Conservation (phyloP, 1,139 yeast species). For the Saccharomyces uvarum region DNA sequence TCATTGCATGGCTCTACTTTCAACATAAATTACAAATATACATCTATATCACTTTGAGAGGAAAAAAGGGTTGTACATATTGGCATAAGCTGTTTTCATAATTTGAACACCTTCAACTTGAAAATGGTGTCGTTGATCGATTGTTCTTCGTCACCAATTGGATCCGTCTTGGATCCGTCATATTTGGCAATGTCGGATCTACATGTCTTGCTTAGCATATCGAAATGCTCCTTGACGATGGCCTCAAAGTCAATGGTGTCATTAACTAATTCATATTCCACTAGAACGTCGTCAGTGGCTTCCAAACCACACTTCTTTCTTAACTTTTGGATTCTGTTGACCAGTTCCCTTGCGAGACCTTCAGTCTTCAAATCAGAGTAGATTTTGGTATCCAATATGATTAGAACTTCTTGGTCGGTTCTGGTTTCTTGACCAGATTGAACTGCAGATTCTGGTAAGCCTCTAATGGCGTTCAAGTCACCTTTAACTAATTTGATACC, state of each 20-base stretch:
- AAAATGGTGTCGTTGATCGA: slow-evolving; percentile 78
- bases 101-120: slow-evolving; percentile 66
- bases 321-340: slow-evolving; percentile 94
- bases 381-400: slow-evolving; percentile 79
- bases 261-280: slow-evolving; percentile 63
- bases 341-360: slow-evolving; percentile 92
- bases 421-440: slow-evolving; percentile 74
- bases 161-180: slow-evolving; percentile 35
- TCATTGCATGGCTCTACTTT: neutral
- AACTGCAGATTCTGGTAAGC: slow-evolving; percentile 59
- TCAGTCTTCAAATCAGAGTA: slow-evolving; percentile 86
- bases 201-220: slow-evolving; percentile 67
- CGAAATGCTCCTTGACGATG: slow-evolving; percentile 59
- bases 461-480: slow-evolving; percentile 85
- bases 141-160: slow-evolving; percentile 86
- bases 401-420: slow-evolving; percentile 78
- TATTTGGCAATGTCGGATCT: slow-evolving; percentile 39
- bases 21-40: slow-evolving; percentile 2
- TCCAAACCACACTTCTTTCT: slow-evolving; percentile 94
- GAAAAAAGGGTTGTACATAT: neutral
- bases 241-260: slow-evolving; percentile 64
- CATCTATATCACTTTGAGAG: neutral
- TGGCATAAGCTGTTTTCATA: slow-evolving; percentile 12
- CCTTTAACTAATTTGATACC: slow-evolving; percentile 83
- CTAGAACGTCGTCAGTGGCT: slow-evolving; percentile 89